phyloP scores from a whole-genome alignment of 768 basidiomycete genomes.

The Galerina sulciceps region DNA sequence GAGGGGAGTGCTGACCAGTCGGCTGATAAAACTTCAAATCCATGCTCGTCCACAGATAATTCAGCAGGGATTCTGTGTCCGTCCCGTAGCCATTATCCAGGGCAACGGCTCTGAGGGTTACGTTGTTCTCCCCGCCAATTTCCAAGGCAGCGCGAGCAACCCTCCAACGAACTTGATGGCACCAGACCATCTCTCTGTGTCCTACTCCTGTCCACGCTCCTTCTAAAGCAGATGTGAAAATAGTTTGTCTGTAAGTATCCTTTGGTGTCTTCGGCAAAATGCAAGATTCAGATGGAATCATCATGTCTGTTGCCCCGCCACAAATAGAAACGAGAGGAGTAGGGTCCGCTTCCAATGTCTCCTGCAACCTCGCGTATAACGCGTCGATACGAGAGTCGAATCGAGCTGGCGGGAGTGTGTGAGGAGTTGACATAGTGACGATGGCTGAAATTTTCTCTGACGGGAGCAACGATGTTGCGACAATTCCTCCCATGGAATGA shows the following conservation, averaged over 20 bases:
- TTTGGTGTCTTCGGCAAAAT: slow-evolving; percentile 47
- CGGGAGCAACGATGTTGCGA: slow-evolving; percentile 80
- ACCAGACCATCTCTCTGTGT: slow-evolving; percentile 98
- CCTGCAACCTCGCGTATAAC: slow-evolving; percentile 61
- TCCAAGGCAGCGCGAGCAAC: slow-evolving; percentile 82
- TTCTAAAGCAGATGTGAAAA: slow-evolving; percentile 87
- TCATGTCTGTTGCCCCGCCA: slow-evolving; percentile 90
- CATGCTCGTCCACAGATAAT: slow-evolving; percentile 9
- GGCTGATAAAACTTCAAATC: slow-evolving; percentile 18
- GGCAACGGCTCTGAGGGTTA: slow-evolving; percentile 33
- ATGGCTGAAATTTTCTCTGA: slow-evolving; percentile 70
- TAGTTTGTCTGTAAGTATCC: slow-evolving; percentile 53
- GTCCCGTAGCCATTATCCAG: slow-evolving; percentile 75
- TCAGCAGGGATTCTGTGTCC: slow-evolving; percentile 50
- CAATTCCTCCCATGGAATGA: slow-evolving; percentile 98
- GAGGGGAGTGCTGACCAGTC: slow-evolving; percentile 35
- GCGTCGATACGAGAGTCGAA: slow-evolving; percentile 80
- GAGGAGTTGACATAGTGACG: slow-evolving; percentile 97
- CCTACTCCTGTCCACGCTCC: slow-evolving; percentile 96
- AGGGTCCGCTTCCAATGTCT: slow-evolving; percentile 43
- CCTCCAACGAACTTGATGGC: slow-evolving; percentile 93
- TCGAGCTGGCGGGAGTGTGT: slow-evolving; percentile 84
- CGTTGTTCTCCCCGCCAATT: slow-evolving; percentile 41
- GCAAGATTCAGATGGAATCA: slow-evolving; percentile 92
- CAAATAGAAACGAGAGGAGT: slow-evolving; percentile 84